phyloP scores from a whole-genome alignment of 352 stramenopile genomes.

The Phytophthora ramorum region DNA sequence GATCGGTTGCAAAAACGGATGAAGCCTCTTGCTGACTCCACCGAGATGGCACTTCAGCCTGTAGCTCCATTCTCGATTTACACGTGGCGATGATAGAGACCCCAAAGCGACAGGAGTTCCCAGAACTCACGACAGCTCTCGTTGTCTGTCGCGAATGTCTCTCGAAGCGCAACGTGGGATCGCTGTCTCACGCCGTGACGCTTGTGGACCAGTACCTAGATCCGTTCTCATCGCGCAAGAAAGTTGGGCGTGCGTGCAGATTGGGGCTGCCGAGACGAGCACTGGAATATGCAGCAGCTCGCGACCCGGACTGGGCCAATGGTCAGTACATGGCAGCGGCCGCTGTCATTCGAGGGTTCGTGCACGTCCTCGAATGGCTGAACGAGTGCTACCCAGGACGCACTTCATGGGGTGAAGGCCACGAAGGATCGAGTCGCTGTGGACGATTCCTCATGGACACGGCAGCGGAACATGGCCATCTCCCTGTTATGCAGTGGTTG shows the following conservation, averaged over 20 bases:
- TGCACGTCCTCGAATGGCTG: conserved; percentile 21
- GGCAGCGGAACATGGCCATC: conserved; percentile 20
- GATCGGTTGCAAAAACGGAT: neutral
- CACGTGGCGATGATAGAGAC: neutral
- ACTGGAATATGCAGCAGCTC: conserved; percentile 20
- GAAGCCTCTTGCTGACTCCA: neutral
- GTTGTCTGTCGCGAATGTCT: conserved; percentile 22
- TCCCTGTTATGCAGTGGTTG: conserved; percentile 25
- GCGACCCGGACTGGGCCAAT: conserved; percentile 17
- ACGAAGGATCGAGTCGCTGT: conserved; percentile 21
- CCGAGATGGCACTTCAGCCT: neutral
- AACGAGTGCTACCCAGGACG: conserved; percentile 24
- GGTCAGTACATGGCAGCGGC: conserved; percentile 25
- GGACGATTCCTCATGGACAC: conserved; percentile 25
- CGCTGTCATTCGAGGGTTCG: conserved; percentile 21
- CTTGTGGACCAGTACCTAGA: conserved; percentile 25
- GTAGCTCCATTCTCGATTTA: neutral
- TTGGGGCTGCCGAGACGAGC: conserved; percentile 11
- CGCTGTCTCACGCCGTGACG: conserved; percentile 19
- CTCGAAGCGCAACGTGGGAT: conserved; percentile 20
- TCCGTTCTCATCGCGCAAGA: conserved; percentile 17
- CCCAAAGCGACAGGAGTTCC: neutral
- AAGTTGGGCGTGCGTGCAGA: conserved; percentile 17
- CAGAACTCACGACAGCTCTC: conserved; percentile 4
- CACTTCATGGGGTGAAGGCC: conserved; percentile 23